Evolutionary conservation across 208 protist species (phyloP), one percentile per base, ranked within the genome.

Genomic region (Leishmania gerbilli): DNA sequence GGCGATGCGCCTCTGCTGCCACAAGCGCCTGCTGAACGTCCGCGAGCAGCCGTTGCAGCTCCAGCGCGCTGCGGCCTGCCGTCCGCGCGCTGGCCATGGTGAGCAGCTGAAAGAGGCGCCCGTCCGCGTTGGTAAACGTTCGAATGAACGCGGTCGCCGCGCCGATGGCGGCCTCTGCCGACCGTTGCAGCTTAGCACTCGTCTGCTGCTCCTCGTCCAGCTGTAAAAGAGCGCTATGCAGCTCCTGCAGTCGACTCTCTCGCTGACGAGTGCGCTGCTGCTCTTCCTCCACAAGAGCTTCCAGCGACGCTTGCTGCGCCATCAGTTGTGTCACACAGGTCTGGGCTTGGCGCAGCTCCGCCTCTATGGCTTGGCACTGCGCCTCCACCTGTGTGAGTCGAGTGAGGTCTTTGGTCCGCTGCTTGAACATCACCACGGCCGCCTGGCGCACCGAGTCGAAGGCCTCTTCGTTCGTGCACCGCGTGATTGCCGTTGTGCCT

Each of bases 351-450:
- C 77, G 71, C 65, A 85, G 76, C 62, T 85, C 71, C 24, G 68
- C 53, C 13, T 88, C 82, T 1, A 87, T 79, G 24, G 68, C 5
- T 17, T 86, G 84, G 19, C 74, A 74, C 74, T 88, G 84, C 37
- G 64, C 37, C 68, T 90, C 74, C 21, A 93, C 83, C 7, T 86
- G 51, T 9, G 88, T 80, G 6, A 95, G 85, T 49, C 85, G 89
- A 19, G 93, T 97, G 79, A 97, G 92, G 79, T 97, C 93, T 49
- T 91, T 91, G 24, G 92, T 95, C 74, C 92, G 91, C 81, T 97
- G 93, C 77, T 95, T 90, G 77, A 97, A 95, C 89, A 97, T 92
- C 56, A 84, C 82, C 56, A 92, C 51, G 2, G 93, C 93, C 1
- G 90, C 90, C 53, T 92, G 83, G 27, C 92, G 90, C 87, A 95